Percentiles rank a stretch among this genome's conserved stretches.
Evolutionary conservation across 352 stramenopile species (phyloP).

Genomic region (Pythium pectinolyticum): DNA sequence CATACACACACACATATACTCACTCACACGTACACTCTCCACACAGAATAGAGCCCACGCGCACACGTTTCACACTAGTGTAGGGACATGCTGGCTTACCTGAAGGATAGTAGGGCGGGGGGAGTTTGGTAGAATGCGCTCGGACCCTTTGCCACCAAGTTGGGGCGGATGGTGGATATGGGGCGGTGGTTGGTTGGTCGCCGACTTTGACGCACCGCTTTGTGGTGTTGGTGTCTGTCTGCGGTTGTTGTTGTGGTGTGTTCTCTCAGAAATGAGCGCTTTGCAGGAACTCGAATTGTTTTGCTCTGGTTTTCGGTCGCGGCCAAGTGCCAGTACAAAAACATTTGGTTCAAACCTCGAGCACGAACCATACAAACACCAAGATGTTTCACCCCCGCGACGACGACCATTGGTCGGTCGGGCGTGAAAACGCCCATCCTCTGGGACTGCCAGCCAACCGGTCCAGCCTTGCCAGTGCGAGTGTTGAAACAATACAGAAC

Average conservation of each 20-base stretch:
- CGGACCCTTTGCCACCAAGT: neutral
- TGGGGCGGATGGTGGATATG: neutral
- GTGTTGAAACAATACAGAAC: constrained; percentile 29
- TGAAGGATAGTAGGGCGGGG: neutral
- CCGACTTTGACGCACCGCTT: neutral
- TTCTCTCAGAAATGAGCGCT: constrained; percentile 23
- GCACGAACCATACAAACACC: constrained; percentile 18
- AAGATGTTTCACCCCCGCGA: constrained; percentile 21
- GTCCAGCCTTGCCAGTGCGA: neutral
- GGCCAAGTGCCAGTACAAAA: constrained; percentile 1
- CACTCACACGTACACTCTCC: neutral
- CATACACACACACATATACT: constrained; percentile 10
- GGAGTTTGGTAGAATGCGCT: too few relatives aligned
- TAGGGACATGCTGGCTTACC: constrained; percentile 1
- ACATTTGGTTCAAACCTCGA: constrained; percentile 8
- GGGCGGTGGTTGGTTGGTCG: constrained; percentile 20
- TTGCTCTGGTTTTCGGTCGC: neutral
- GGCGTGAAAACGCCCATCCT: constrained; percentile 10
- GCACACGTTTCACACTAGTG: neutral
- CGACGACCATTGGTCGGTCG: constrained; percentile 33
- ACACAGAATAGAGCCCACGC: neutral
- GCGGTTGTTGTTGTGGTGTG: neutral
- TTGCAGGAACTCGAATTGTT: neutral
- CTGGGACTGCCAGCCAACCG: constrained; percentile 3
- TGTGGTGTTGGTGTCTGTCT: neutral